phyloP scores from a whole-genome alignment of 352 stramenopile species.

The Globisporangium cederbergense region DNA sequence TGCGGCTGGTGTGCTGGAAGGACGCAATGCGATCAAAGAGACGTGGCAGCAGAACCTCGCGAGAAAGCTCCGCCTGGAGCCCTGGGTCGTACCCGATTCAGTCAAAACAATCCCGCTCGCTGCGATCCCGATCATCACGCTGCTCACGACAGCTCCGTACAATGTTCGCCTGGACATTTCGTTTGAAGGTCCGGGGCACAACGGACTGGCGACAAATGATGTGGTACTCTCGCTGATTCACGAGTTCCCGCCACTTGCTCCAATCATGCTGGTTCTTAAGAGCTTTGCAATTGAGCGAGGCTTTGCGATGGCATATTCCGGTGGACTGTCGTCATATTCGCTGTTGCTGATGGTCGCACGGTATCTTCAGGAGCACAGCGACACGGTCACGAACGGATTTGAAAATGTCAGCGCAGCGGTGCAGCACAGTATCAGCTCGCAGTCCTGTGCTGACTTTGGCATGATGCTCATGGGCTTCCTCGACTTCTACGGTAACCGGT shows the following conservation, averaged over 20 bases:
- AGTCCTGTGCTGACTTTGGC: constrained; percentile 89
- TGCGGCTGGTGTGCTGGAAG: constrained; percentile 94
- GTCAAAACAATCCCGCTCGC: constrained; percentile 97
- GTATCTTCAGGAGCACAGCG: constrained; percentile 88
- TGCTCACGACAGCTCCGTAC: constrained; percentile 79
- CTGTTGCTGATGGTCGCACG: constrained; percentile 94
- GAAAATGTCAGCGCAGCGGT: constrained; percentile 57
- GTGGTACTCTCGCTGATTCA: constrained; percentile 91
- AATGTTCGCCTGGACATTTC: constrained; percentile 93
- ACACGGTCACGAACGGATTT: constrained; percentile 62
- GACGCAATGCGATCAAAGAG: constrained; percentile 98
- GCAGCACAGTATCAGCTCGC: constrained; percentile 52
- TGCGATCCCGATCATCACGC: constrained; percentile 96
- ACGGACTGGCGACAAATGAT: constrained; percentile 93
- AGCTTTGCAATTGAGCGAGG: constrained; percentile 91
- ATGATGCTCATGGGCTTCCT: constrained; percentile 96
- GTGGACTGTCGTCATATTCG: constrained; percentile 95
- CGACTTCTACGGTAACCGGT: constrained; percentile 96
- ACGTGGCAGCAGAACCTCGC: constrained; percentile 97
- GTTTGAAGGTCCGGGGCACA: constrained; percentile 95
- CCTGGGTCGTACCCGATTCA: constrained; percentile 90
- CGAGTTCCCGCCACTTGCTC: constrained; percentile 91
- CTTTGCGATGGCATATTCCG: constrained; percentile 94
- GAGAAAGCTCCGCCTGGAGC: constrained; percentile 91
- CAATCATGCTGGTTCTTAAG: constrained; percentile 97